Conservation (phyloP, 2,329 filamentous ascomycete genomes). For the Penicillium paneum region DNA sequence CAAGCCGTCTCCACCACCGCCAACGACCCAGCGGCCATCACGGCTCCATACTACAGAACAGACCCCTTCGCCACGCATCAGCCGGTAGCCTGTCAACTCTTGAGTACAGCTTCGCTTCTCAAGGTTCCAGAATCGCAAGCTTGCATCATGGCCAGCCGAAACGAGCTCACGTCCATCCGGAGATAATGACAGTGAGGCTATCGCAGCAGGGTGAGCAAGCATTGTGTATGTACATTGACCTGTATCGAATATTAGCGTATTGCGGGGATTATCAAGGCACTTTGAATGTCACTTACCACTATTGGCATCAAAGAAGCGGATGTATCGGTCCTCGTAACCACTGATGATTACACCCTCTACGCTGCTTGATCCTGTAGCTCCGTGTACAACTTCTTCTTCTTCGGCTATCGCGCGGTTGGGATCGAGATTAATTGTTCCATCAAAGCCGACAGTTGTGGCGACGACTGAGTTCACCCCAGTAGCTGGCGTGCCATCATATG, state of each 20-base stretch:
- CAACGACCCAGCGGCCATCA: slow-evolving; percentile 91
- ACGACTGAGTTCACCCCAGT: slow-evolving; percentile 88
- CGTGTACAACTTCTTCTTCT: slow-evolving; percentile 75
- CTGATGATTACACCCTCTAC: slow-evolving; percentile 94
- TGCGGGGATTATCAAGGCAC: not conserved
- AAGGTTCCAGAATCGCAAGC: slow-evolving; percentile 92
- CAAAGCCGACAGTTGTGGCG: slow-evolving; percentile 77
- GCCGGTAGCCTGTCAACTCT: slow-evolving; percentile 86
- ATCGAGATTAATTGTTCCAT: slow-evolving; percentile 60
- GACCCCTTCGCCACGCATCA: slow-evolving; percentile 94
- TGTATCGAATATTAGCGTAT: slow-evolving; percentile 40
- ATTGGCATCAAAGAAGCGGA: slow-evolving; percentile 97
- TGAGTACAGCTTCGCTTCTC: slow-evolving; percentile 95
- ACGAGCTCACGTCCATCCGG: slow-evolving; percentile 93
- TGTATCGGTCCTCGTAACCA: slow-evolving; percentile 93
- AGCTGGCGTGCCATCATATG: slow-evolving; percentile 80
- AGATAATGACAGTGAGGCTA: slow-evolving; percentile 85
- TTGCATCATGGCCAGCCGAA: slow-evolving; percentile 92
- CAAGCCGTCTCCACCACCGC: slow-evolving; percentile 88
- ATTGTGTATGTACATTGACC: slow-evolving; percentile 99
- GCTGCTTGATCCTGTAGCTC: slow-evolving; percentile 77
- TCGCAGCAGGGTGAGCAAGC: slow-evolving; percentile 91
- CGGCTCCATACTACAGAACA: slow-evolving; percentile 94
- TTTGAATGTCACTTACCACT: slow-evolving; percentile 67
- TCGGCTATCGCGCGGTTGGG: slow-evolving; percentile 60